Conservation (phyloP, 148 eudicot species). For the Linanthus parryae region DNA sequence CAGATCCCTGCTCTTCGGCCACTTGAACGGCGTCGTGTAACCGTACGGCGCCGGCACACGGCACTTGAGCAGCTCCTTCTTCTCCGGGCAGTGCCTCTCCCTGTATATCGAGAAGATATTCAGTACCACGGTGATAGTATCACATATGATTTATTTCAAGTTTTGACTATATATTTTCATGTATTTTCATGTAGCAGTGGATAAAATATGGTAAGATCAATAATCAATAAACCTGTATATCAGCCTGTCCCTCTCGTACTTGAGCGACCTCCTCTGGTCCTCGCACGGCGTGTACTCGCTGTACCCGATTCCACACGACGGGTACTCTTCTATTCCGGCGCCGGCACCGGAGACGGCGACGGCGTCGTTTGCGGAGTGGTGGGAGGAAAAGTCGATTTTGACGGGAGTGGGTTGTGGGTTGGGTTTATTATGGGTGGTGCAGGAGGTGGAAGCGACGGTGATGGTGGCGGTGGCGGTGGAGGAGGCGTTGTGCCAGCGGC, state of each 20-base stretch:
- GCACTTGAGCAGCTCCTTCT: slow-evolving; percentile 43
- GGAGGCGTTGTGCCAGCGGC: slow-evolving; percentile 34
- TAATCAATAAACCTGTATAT: too few relatives aligned
- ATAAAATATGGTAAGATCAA: too few relatives aligned
- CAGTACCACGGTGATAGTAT: too few relatives aligned
- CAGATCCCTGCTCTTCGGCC: slow-evolving; percentile 74
- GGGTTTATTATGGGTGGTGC: too few relatives aligned
- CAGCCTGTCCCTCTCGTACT: slow-evolving; percentile 32
- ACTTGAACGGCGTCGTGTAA: slow-evolving; percentile 60
- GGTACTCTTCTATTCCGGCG: slow-evolving; percentile 21
- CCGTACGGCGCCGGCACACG: slow-evolving; percentile 68
- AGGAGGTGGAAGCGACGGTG: neutral
- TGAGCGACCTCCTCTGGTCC: slow-evolving; percentile 39
- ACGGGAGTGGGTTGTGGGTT: too few relatives aligned
- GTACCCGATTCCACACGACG: slow-evolving; percentile 30
- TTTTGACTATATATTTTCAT: too few relatives aligned
- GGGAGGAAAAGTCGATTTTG: slow-evolving; percentile 53
- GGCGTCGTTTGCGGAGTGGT: slow-evolving; percentile 32
- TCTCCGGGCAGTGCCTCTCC: slow-evolving; percentile 73
- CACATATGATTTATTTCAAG: too few relatives aligned
- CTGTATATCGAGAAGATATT: too few relatives aligned
- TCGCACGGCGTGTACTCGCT: slow-evolving; percentile 85
- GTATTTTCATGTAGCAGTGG: too few relatives aligned
- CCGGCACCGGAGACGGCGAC: neutral
- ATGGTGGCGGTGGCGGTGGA: slow-evolving; percentile 10